These are phyloP conservation scores for Mucuna pruriens DNA, from an alignment of 306 rosid species.

Conservation along the genomic window DNA sequence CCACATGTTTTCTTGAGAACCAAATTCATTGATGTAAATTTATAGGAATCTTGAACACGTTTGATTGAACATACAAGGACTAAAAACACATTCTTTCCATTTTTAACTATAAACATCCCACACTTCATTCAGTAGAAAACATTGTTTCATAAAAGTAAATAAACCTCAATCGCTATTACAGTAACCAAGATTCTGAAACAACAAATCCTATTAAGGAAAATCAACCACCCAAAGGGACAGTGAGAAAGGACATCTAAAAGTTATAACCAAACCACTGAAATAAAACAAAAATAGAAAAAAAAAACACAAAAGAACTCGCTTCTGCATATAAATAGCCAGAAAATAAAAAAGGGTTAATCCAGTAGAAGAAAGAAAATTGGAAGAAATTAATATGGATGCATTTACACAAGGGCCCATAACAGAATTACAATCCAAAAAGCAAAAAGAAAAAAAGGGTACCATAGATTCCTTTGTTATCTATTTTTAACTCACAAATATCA, in stretches of 20 bases:
- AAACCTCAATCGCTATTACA: background rate
- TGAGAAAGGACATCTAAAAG: background rate
- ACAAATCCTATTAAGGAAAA: background rate
- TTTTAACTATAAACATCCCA: background rate
- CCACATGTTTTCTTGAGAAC: no score
- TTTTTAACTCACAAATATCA: background rate
- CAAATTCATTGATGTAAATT: no score
- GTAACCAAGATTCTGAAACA: background rate
- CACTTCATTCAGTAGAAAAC: background rate
- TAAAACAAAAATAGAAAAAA: background rate
- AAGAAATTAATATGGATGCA: no score
- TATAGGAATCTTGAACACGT: no score
- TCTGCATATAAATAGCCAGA: background rate
- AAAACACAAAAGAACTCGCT: background rate
- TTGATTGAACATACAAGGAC: no score
- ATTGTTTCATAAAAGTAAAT: background rate
- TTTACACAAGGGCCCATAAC: no score
- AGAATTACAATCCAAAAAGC: background rate
- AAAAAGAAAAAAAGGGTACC: background rate
- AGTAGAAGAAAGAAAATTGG: background rate
- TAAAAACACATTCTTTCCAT: no score
- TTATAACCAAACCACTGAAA: background rate
- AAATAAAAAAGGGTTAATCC: no score
- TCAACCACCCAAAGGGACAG: background rate
- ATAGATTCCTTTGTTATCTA: background rate